These are phyloP conservation scores for Ustulina deusta DNA, from an alignment of 2,329 filamentous ascomycete species.

Conservation along the genomic window DNA sequence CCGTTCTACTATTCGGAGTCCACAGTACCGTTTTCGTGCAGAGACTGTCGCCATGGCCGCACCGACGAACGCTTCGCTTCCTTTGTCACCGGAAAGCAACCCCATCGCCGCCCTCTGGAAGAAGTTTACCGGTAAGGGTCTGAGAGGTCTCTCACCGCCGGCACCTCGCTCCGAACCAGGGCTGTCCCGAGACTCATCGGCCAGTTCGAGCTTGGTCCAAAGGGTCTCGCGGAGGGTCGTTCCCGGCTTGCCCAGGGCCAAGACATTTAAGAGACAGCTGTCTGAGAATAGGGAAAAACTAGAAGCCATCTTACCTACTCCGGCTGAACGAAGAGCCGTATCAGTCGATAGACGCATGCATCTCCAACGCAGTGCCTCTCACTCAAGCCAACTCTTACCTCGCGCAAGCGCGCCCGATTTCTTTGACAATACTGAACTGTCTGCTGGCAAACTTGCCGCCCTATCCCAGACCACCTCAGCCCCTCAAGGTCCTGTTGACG, in stretches of 20 bases:
- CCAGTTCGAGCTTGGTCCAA: conserved; percentile 53
- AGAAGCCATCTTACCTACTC: conserved; percentile 71
- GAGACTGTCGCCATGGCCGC: conserved; percentile 48
- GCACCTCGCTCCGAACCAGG: conserved; percentile 43
- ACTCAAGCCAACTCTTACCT: conserved; percentile 54
- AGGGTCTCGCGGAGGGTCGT: conserved; percentile 72
- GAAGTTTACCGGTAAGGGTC: conserved; percentile 46
- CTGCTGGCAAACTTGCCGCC: conserved; percentile 44
- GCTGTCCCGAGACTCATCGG: conserved; percentile 43
- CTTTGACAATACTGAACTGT: conserved; percentile 51
- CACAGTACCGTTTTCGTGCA: conserved; percentile 40
- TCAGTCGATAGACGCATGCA: conserved; percentile 69
- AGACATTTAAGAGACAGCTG: conserved; percentile 85
- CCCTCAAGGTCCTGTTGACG: conserved; percentile 52
- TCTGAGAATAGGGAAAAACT: conserved; percentile 83
- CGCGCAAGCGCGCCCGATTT: conserved; percentile 64
- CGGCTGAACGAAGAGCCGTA: conserved; percentile 76
- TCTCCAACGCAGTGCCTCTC: conserved; percentile 53
- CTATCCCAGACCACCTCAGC: conserved; percentile 46
- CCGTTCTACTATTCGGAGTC: conserved; percentile 40
- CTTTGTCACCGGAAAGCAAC: conserved; percentile 42
- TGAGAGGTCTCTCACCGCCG: conserved; percentile 40
- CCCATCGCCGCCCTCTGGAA: conserved; percentile 45
- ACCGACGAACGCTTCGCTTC: conserved; percentile 44
- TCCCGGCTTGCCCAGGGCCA: conserved; percentile 78